Evolutionary conservation across 2,329 filamentous ascomycete genomes (phyloP).

Genomic region (Fusarium secorum): DNA sequence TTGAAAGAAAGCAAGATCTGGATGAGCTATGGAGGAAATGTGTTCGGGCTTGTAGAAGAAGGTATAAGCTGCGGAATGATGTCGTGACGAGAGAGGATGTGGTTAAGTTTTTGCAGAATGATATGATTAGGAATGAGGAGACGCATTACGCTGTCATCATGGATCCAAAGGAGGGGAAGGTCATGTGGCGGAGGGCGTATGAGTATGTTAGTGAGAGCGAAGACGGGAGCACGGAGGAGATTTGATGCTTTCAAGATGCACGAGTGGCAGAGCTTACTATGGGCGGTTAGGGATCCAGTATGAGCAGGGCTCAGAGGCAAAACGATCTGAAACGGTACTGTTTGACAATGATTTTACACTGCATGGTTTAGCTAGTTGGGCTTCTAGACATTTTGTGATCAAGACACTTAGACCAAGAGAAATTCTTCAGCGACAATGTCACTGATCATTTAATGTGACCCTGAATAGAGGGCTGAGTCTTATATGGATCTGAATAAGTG

Average conservation of each 20-base stretch:
- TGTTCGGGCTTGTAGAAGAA: background rate
- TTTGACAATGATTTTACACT: rapidly evolving
- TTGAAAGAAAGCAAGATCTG: slow-evolving; percentile 34
- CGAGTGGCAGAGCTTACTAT: background rate
- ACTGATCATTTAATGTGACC: background rate
- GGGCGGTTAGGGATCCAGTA: rapidly evolving
- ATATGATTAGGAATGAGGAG: slow-evolving; percentile 41
- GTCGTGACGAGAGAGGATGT: slow-evolving; percentile 35
- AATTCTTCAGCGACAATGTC: background rate
- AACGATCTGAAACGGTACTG: rapidly evolving
- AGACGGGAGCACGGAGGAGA: rapidly evolving
- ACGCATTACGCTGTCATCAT: slow-evolving; percentile 51
- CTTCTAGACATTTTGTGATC: background rate
- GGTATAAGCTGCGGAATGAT: background rate
- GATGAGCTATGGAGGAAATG: slow-evolving; percentile 32
- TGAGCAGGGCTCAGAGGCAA: background rate
- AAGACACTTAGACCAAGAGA: background rate
- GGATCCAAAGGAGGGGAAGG: slow-evolving; percentile 55
- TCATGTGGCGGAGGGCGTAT: slow-evolving; percentile 31
- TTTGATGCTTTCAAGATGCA: rapidly evolving
- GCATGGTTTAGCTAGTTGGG: background rate
- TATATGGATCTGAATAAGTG: background rate
- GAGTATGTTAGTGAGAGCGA: background rate
- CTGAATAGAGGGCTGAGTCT: background rate
- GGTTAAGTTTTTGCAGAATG: slow-evolving; percentile 35